Percentiles rank a stretch among this genome's conserved stretches.
phyloP scores from a whole-genome alignment of 2,329 filamentous ascomycete genomes.

The Ceratocystis destructans region DNA sequence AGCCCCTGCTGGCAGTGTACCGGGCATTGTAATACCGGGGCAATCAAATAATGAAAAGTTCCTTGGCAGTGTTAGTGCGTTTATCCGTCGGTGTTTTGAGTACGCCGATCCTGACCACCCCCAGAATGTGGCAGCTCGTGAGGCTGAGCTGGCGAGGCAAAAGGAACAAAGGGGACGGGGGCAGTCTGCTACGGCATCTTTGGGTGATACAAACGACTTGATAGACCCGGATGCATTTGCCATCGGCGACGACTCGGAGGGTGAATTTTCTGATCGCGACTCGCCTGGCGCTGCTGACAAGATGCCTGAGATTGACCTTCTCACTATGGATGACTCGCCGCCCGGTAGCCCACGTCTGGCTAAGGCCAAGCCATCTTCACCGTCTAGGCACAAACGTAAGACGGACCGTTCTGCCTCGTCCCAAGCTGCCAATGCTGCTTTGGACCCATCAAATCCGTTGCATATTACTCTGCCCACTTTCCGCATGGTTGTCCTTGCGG shows the following conservation, averaged over 20 bases:
- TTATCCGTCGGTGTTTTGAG: constrained; percentile 92
- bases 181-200: neutral
- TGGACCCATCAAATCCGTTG: constrained; percentile 84
- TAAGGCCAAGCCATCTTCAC: constrained; percentile 21
- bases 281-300: neutral
- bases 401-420: constrained; percentile 50
- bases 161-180: neutral
- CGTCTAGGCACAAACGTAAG: constrained; percentile 20
- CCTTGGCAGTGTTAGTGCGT: constrained; percentile 82
- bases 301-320: constrained; percentile 40
- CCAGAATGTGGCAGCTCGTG: constrained; percentile 37
- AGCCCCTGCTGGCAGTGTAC: constrained; percentile 15
- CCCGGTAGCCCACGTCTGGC: constrained; percentile 24
- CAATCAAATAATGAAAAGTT: constrained; percentile 72
- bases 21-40: constrained; percentile 32
- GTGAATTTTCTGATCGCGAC: constrained; percentile 34
- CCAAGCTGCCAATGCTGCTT: constrained; percentile 71
- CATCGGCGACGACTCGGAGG: constrained; percentile 60
- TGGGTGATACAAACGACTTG: constrained; percentile 6
- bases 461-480: constrained; percentile 96
- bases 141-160: constrained; percentile 1
- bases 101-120: constrained; percentile 89
- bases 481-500: constrained; percentile 94
- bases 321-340: constrained; percentile 37
- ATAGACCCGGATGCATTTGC: constrained; percentile 45